These are phyloP conservation scores for Ophiostoma triangulosporum DNA, from an alignment of 2,329 filamentous ascomycete species.

Conservation along the genomic window DNA sequence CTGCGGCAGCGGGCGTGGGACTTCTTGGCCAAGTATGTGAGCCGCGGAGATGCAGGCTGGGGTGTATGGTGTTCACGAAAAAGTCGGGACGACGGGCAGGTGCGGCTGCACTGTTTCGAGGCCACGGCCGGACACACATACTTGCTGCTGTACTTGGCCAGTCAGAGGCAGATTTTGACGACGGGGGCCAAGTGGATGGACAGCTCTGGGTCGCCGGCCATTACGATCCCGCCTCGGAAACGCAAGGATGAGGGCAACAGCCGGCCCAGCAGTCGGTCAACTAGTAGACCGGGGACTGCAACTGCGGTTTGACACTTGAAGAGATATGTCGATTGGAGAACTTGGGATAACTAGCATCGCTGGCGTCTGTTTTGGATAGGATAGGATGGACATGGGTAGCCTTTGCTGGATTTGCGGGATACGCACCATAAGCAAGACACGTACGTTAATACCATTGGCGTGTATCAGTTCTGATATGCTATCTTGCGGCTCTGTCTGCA, in stretches of 20 bases:
- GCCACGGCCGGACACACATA: conserved; percentile 60
- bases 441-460: too few species aligned
- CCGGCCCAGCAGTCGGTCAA: not conserved
- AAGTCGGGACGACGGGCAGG: conserved; percentile 24
- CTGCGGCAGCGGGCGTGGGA: conserved; percentile 45
- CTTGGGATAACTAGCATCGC: too few species aligned
- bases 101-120: conserved; percentile 70
- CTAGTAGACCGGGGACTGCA: not conserved
- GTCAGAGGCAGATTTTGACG: conserved; percentile 44
- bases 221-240: conserved; percentile 25
- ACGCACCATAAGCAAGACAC: too few species aligned
- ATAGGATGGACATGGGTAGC: too few species aligned
- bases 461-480: too few species aligned
- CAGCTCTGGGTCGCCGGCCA: conserved; percentile 40
- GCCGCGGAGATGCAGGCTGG: conserved; percentile 49
- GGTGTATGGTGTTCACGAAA: conserved; percentile 45
- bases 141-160: conserved; percentile 60
- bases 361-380: not conserved
- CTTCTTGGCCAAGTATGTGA: conserved; percentile 46
- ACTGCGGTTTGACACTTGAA: not conserved
- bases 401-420: too few species aligned
- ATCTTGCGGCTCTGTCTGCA: too few species aligned
- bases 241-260: not conserved
- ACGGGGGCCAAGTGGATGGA: conserved; percentile 54
- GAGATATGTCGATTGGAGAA: too few species aligned